Conservation (phyloP, 495 filamentous ascomycete genomes). For the Parathielavia appendiculata region DNA sequence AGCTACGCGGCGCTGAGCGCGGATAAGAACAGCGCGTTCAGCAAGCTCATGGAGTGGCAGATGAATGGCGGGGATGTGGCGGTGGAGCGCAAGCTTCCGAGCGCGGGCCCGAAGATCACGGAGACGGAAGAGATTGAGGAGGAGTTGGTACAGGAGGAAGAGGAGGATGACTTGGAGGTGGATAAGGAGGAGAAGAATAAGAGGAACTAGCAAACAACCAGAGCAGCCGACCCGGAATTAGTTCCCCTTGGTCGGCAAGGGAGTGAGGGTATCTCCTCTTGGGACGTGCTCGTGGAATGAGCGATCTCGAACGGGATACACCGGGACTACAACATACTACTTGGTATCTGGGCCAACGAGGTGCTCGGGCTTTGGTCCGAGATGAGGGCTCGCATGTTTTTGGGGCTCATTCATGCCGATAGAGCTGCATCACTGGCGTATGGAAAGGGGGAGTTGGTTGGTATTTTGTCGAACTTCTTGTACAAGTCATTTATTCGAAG, state of each 20-base stretch:
- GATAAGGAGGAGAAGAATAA: conserved; percentile 9
- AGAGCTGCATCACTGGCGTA: conserved; percentile 3
- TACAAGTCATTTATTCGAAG: not conserved
- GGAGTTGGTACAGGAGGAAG: conserved; percentile 36
- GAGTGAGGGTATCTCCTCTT: too few relatives aligned
- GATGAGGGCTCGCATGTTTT: not conserved
- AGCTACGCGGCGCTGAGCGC: conserved; percentile 70
- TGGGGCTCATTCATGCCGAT: not conserved
- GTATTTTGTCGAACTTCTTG: not conserved
- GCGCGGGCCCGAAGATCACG: conserved; percentile 32
- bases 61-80: conserved; percentile 73
- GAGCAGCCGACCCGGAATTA: not conserved
- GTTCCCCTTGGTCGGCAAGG: too few relatives aligned
- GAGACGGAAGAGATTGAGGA: conserved; percentile 44
- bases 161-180: conserved; percentile 31
- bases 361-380: too few relatives aligned
- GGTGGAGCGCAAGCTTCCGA: conserved; percentile 17
- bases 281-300: too few relatives aligned
- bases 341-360: too few relatives aligned
- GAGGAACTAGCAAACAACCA: not conserved
- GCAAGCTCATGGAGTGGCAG: conserved; percentile 97
- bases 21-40: conserved; percentile 75
- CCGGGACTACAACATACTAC: too few relatives aligned
- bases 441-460: not conserved
- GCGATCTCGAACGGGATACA: too few relatives aligned